phyloP scores from a whole-genome alignment of 2,329 filamentous ascomycete species.

The Hypoxylon sp. region DNA sequence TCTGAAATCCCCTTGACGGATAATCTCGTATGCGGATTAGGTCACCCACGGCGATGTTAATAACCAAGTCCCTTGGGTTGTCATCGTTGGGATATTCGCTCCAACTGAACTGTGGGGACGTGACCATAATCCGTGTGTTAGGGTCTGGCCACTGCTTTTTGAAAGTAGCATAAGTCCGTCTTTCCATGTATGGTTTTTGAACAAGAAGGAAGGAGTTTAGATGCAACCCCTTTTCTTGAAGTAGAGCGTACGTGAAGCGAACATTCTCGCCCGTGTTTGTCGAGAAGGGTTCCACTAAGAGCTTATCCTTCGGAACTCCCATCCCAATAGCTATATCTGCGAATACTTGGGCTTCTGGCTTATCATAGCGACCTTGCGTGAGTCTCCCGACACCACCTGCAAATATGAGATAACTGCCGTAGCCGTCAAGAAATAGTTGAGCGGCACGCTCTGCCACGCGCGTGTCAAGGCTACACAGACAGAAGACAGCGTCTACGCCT shows the following conservation, averaged over 20 bases:
- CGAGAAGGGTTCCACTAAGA: constrained; percentile 59
- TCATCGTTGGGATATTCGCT: constrained; percentile 60
- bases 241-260: constrained; percentile 59
- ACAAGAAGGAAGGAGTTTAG: constrained; percentile 59
- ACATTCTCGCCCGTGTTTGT: constrained; percentile 66
- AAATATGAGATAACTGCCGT: constrained; percentile 60
- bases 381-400: constrained; percentile 61
- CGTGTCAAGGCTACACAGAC: constrained; percentile 64
- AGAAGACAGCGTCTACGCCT: constrained; percentile 62
- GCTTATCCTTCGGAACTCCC: constrained; percentile 58
- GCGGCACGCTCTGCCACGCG: constrained; percentile 62
- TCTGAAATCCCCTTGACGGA: constrained; percentile 61
- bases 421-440: constrained; percentile 59
- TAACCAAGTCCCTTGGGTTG: constrained; percentile 60
- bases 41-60: constrained; percentile 63
- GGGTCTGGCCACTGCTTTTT: constrained; percentile 62
- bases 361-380: constrained; percentile 57
- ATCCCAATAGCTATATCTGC: constrained; percentile 58
- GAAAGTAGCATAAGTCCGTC: constrained; percentile 63
- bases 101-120: constrained; percentile 59
- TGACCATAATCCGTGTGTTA: constrained; percentile 57
- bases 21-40: constrained; percentile 62
- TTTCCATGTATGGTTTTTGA: constrained; percentile 66
- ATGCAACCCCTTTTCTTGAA: constrained; percentile 50
- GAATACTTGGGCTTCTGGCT: constrained; percentile 62